phyloP scores from a whole-genome alignment of 768 basidiomycete genomes.

The Butyriboletus loyo region DNA sequence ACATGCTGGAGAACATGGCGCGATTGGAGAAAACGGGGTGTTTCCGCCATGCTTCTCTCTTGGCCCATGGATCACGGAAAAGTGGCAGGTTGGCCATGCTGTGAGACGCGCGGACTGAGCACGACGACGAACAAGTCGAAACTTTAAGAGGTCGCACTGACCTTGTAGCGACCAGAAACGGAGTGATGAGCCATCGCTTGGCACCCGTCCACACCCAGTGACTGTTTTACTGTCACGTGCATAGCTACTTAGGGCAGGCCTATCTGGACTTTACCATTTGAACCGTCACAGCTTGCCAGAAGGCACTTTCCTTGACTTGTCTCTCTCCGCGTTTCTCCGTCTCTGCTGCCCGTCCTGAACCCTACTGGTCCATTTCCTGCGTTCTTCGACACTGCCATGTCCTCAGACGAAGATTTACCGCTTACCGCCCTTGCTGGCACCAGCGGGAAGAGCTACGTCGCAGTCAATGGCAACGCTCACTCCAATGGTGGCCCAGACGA shows the following conservation, averaged over 20 bases:
- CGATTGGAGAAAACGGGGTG: slow-evolving; percentile 84
- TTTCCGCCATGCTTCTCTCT: slow-evolving; percentile 89
- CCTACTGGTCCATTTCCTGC: slow-evolving; percentile 5
- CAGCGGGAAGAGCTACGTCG: slow-evolving; percentile 41
- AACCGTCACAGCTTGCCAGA: slow-evolving; percentile 20
- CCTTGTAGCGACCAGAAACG: slow-evolving; percentile 18
- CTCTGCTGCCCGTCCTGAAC: slow-evolving; percentile 5
- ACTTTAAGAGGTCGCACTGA: slow-evolving; percentile 6
- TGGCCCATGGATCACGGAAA: slow-evolving; percentile 94
- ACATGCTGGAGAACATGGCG: slow-evolving; percentile 84
- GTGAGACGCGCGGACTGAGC: slow-evolving; percentile 11
- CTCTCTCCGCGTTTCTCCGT: slow-evolving; percentile 29
- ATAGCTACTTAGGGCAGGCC: slow-evolving; percentile 54
- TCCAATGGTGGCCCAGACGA: slow-evolving; percentile 37
- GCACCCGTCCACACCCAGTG: slow-evolving; percentile 3
- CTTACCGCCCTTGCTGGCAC: slow-evolving; percentile 40
- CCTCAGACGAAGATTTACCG: slow-evolving; percentile 59
- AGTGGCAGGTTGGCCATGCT: slow-evolving; percentile 65
- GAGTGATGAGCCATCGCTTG: neutral
- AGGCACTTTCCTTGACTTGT: slow-evolving; percentile 28
- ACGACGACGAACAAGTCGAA: neutral
- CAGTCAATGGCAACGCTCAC: slow-evolving; percentile 44
- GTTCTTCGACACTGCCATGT: slow-evolving; percentile 40
- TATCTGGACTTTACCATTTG: slow-evolving; percentile 39
- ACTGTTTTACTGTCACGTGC: slow-evolving; percentile 25